Conservation (phyloP, 352 stramenopile genomes). For the Pythium aphanidermatum region DNA sequence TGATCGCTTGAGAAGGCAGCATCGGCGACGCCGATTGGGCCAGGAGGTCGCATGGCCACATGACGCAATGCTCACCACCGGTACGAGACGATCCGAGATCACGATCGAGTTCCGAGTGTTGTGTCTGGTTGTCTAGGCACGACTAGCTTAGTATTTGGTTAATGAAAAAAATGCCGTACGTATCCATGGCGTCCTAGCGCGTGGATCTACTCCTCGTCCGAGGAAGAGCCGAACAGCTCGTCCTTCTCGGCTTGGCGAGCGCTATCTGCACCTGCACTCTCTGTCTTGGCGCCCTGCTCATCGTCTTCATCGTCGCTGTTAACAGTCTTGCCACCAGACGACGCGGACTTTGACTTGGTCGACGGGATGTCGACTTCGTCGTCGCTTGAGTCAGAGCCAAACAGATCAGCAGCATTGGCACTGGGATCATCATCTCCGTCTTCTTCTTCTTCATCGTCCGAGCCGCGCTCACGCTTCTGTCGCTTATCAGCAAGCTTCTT, state of each 20-base stretch:
- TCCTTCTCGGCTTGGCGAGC: constrained; percentile 65
- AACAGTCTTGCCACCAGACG: constrained; percentile 10
- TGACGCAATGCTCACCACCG: too few species aligned
- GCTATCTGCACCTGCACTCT: constrained; percentile 15
- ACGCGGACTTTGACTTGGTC: constrained; percentile 10
- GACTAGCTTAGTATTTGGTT: too few species aligned
- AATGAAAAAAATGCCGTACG: too few species aligned
- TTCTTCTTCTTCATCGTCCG: constrained; percentile 58
- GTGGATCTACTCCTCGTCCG: constrained; percentile 73
- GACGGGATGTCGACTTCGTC: constrained; percentile 21
- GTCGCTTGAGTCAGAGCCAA: constrained; percentile 80
- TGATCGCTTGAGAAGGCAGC: too few species aligned
- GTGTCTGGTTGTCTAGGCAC: background rate
- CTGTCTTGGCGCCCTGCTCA: constrained; percentile 20
- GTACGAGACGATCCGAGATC: too few species aligned
- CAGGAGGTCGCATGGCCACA: too few species aligned
- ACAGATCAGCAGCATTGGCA: constrained; percentile 53
- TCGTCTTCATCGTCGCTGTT: constrained; percentile 49
- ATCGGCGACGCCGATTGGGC: too few species aligned
- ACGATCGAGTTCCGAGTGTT: too few species aligned
- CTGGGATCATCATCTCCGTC: background rate
- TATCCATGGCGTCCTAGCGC: too few species aligned
- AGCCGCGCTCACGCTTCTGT: constrained; percentile 60
- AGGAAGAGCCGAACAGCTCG: constrained; percentile 82
- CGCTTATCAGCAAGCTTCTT: constrained; percentile 84